Evolutionary conservation across 495 filamentous ascomycete species (phyloP).

Genomic region (Penicillium antarcticum): DNA sequence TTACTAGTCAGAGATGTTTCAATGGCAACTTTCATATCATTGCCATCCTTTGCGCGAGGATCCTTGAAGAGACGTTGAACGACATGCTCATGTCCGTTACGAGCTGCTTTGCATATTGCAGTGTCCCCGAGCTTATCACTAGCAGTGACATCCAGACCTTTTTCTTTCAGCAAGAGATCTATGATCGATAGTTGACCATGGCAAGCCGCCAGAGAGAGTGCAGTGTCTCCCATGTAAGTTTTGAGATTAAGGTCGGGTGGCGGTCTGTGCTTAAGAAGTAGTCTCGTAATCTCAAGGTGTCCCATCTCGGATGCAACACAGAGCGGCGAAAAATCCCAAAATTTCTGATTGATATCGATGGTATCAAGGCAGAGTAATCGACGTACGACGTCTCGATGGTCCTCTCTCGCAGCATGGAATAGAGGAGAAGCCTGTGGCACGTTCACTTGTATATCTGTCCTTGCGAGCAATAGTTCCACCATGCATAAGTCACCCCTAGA

Average conservation of each 20-base stretch:
- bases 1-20: conserved; percentile 1
- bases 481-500: background rate
- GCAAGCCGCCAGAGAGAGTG: conserved; percentile 4
- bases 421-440: background rate
- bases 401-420: conserved; percentile 4
- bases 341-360: background rate
- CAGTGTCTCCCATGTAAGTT: conserved; percentile 1
- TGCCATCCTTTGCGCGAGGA: conserved; percentile 1
- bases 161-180: conserved; percentile 1
- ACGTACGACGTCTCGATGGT: conserved; percentile 1
- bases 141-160: conserved; percentile 4
- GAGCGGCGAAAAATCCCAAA: background rate
- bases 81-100: conserved; percentile 1
- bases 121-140: conserved; percentile 1
- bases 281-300: background rate
- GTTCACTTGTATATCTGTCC: conserved; percentile 7
- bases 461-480: conserved; percentile 4
- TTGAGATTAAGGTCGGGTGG: conserved; percentile 3
- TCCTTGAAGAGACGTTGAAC: conserved; percentile 6
- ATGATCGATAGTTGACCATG: background rate
- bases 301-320: conserved; percentile 2
- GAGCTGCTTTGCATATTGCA: conserved; percentile 5
- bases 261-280: conserved; percentile 1
- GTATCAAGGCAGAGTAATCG: conserved; percentile 5
- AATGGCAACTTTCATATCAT: conserved; percentile 2